Evolutionary conservation across 768 basidiomycete genomes (phyloP), one percentile per base, ranked within the genome.

Genomic region (Mrakia hoshinonis): DNA sequence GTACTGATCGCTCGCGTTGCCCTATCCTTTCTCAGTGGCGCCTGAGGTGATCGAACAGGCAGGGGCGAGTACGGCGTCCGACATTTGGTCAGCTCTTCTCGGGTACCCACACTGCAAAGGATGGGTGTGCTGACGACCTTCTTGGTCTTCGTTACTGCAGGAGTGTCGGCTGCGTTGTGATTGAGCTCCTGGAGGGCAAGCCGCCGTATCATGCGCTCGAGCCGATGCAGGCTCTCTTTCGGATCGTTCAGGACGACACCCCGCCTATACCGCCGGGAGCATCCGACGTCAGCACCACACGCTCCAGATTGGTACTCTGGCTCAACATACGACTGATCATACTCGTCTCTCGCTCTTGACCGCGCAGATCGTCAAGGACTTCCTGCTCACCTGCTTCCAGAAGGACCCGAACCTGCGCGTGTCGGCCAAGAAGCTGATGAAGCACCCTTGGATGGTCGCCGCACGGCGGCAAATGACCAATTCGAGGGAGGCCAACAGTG

Each of bases 11-110:
- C 20, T 20, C n/a, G 2, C n/a, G 63, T 29, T 46, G 22, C 11
- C 31, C 29, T 48, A n/a, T n/a, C n/a, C n/a, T n/a, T n/a, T 22
- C 22, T 4, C 38, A 75, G 75, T 99, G 96, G 94, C 96, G 11
- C 96, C 96, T 2, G 96, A 99, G 80, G 91, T 99, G 60, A 97
- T 99, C 70, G 96, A 99, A 76, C 96, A 99, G 79, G 89, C 88
- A 38, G 96, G 96, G 38, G 95, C 96, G 38, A 94, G 92, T 0
- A 96, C 95, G 0, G 89, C 96, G 18, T 95, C 92, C 22, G 96
- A 99, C 79, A 92, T 99, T 71, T 99, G 96, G 92, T 85, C 73
- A 26, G 83, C 80, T 36, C 22, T 38, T 7, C 26, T 29, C 22
- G 15, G 18, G 51, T 49, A 36, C 60, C 11, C 34, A n/a, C n/a